A percentile compares a stretch with the other conserved stretches of the same genome.
Conservation (phyloP, 441 rosid genomes). For the Biscutella laevigata region DNA sequence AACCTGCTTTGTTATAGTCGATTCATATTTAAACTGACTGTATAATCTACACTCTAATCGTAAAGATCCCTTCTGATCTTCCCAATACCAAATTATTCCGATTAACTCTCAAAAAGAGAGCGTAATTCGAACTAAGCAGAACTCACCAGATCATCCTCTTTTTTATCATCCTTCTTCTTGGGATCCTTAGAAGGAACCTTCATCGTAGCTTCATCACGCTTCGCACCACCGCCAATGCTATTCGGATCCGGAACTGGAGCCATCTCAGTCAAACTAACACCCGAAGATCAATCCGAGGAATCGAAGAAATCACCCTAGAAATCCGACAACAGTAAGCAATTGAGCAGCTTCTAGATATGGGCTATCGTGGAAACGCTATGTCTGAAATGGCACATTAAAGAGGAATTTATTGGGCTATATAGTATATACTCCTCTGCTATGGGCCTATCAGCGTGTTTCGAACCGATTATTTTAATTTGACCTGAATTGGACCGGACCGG, state of each 20-base stretch:
- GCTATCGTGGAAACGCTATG: slow-evolving; percentile 15
- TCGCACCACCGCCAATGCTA: slow-evolving; percentile 35
- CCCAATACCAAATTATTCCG: background rate
- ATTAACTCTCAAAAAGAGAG: background rate
- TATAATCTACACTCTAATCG: background rate
- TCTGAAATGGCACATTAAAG: background rate
- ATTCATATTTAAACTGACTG: background rate
- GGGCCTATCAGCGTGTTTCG: no score
- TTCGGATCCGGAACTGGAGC: slow-evolving; percentile 44
- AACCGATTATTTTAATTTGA: no score
- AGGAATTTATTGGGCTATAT: background rate
- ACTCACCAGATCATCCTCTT: slow-evolving; percentile 81
- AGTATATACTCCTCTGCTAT: no score
- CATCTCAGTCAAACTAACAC: slow-evolving; percentile 16
- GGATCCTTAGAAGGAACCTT: slow-evolving; percentile 75
- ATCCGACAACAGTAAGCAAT: background rate
- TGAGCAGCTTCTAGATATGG: slow-evolving; percentile 4
- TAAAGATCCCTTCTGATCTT: background rate
- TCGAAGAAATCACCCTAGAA: background rate
- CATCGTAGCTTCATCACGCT: slow-evolving; percentile 45
- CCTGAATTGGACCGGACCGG: no score
- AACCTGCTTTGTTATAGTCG: background rate
- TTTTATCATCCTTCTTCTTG: slow-evolving; percentile 82
- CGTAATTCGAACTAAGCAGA: background rate
- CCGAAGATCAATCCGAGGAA: slow-evolving; percentile 2